phyloP scores from a whole-genome alignment of 345 rosid species.

The Cardamine chenopodiifolia region DNA sequence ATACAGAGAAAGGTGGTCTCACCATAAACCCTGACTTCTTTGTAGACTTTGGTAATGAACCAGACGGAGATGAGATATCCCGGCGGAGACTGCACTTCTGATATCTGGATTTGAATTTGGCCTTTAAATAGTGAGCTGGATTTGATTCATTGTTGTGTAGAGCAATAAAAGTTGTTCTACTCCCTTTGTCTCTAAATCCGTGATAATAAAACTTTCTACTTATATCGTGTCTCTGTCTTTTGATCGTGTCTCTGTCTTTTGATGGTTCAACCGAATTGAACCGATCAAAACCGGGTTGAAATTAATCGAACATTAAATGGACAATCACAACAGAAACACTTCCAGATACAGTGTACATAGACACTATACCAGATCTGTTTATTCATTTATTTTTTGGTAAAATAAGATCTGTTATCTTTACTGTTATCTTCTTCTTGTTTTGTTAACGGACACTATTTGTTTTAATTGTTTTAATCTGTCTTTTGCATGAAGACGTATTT shows the following conservation, averaged over 20 bases:
- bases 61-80: slow-evolving; percentile 94
- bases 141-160: not conserved
- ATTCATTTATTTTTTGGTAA: too few relatives aligned
- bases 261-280: not conserved
- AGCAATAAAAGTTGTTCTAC: not conserved
- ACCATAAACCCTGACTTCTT: slow-evolving; percentile 66
- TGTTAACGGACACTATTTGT: not conserved
- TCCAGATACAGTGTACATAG: not conserved
- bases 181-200: not conserved
- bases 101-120: slow-evolving; percentile 61
- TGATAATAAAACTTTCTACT: not conserved
- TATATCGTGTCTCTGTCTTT: not conserved
- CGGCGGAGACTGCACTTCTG: slow-evolving; percentile 90
- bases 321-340: too few relatives aligned
- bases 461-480: not conserved
- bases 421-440: not conserved
- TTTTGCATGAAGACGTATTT: slow-evolving; percentile 24
- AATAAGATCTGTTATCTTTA: too few relatives aligned
- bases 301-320: too few relatives aligned
- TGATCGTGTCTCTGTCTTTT: not conserved
- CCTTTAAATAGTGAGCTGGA: not conserved
- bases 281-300: not conserved
- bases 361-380: not conserved
- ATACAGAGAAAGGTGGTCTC: slow-evolving; percentile 75
- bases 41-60: slow-evolving; percentile 80